Percentiles rank a stretch among this genome's conserved stretches.
Evolutionary conservation across 2,329 filamentous ascomycete genomes (phyloP).

Genomic region (Emmonsiellopsis sp.): DNA sequence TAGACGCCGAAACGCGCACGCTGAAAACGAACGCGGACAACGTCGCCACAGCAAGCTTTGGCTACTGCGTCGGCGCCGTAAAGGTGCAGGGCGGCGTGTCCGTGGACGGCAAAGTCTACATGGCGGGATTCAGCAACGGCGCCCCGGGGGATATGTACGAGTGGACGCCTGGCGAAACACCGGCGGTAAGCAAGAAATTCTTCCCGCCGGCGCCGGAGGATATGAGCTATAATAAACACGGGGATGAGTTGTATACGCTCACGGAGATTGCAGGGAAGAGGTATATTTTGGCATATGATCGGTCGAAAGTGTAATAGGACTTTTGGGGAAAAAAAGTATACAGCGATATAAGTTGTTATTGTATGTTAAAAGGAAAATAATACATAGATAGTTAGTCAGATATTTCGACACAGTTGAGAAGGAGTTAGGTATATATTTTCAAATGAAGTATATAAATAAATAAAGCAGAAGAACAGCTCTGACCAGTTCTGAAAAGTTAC

Average conservation of each 20-base stretch:
- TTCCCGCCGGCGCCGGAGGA: slow-evolving; percentile 25
- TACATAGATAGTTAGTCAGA: too few species aligned
- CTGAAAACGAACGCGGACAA: slow-evolving; percentile 14
- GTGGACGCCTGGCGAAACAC: slow-evolving; percentile 22
- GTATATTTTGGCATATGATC: slow-evolving; percentile 3
- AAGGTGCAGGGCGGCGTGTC: slow-evolving; percentile 28
- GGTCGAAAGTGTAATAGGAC: too few species aligned
- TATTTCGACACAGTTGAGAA: too few species aligned
- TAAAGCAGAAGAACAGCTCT: too few species aligned
- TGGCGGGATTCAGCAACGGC: slow-evolving; percentile 25
- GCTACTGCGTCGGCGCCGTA: slow-evolving; percentile 24
- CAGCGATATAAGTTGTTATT: too few species aligned
- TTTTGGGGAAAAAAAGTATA: too few species aligned
- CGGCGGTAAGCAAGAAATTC: slow-evolving; percentile 13
- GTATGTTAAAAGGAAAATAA: too few species aligned
- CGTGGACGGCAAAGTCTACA: slow-evolving; percentile 23
- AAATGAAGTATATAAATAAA: too few species aligned
- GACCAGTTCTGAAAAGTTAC: too few species aligned
- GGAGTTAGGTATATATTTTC: too few species aligned
- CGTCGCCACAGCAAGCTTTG: slow-evolving; percentile 18
- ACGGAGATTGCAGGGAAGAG: slow-evolving; percentile 21
- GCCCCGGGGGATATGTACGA: slow-evolving; percentile 24
- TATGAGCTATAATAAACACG: slow-evolving; percentile 23
- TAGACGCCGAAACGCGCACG: slow-evolving; percentile 21
- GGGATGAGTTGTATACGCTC: slow-evolving; percentile 16